Conservation (phyloP, 1,284 basidiomycete genomes). For the Cutaneotrichosporon cutaneum region DNA sequence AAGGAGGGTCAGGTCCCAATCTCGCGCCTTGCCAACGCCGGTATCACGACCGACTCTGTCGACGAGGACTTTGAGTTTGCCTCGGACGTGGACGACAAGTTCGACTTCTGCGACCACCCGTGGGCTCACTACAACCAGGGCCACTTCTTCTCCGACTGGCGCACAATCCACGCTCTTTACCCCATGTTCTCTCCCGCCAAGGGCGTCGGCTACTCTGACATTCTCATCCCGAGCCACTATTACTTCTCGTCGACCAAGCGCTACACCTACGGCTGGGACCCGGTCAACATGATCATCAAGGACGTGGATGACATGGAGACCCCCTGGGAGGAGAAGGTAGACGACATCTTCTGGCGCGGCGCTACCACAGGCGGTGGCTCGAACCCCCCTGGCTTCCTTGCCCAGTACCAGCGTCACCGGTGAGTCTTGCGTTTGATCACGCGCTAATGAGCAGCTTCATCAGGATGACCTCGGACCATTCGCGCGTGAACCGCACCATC, state of each 20-base stretch:
- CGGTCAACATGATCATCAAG: constrained; percentile 65
- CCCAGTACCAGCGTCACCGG: constrained; percentile 85
- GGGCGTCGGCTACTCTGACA: constrained; percentile 77
- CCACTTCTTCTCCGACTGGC: constrained; percentile 93
- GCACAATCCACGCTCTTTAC: constrained; percentile 77
- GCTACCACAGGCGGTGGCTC: constrained; percentile 89
- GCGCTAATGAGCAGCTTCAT: constrained; percentile 61
- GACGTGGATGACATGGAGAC: constrained; percentile 76
- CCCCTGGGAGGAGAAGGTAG: constrained; percentile 60
- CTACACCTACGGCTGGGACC: constrained; percentile 89
- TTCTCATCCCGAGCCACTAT: constrained; percentile 89
- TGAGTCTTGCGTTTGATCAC: constrained; percentile 47
- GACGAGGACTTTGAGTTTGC: constrained; percentile 65
- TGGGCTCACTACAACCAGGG: constrained; percentile 82
- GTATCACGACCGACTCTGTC: constrained; percentile 46
- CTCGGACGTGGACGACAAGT: constrained; percentile 61
- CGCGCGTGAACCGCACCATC: constrained; percentile 63
- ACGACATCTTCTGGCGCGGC: constrained; percentile 64
- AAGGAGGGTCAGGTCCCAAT: constrained; percentile 54
- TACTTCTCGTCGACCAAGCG: constrained; percentile 77
- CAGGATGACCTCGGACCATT: constrained; percentile 68
- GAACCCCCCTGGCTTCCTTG: constrained; percentile 76
- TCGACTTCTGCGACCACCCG: constrained; percentile 76
- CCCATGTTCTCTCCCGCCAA: constrained; percentile 89
- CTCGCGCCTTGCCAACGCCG: constrained; percentile 52